Evolutionary conservation across 2,329 filamentous ascomycete species (phyloP), one percentile per base, ranked within the genome.

Genomic region (Leptographium procerum): DNA sequence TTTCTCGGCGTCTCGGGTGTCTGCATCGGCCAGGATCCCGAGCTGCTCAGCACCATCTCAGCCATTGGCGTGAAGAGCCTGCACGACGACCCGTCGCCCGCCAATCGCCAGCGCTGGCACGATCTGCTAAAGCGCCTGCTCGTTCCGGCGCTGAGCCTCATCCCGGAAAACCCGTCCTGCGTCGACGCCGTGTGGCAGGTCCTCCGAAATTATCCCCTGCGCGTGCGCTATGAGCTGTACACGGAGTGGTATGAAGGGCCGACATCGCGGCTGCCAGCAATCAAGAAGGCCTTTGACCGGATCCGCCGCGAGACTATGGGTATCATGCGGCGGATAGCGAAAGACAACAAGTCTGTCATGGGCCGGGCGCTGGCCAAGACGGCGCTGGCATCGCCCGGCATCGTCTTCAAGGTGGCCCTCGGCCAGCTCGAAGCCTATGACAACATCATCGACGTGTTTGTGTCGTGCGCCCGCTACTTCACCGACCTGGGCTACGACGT

Each of bases 381-480:
- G n/a, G 91, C 91, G 29, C 88, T 90, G 66, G 86, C 90, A 1
- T 94, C 90, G 50, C 95, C 94, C 1, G 92, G 92, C 29, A 81
- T 96, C 59, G 91, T 97, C 28, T 96, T 96, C 74, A 85, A 85
- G 66, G 88, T 92, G 59, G 90, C 91, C 8, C 83, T 99, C 59
- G 86, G 86, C 62, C 91, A 96, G 70, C 89, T 96, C 60, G 91
- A 99, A 71, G 86, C 88, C 0, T 99, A 99, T 69, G 88, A 88
- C 68, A 99, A 97, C 68, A 80, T 99, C 61, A 96, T 96, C 59
- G 89, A 96, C 61, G 89, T 90, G 6, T 89, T 99, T 61, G 91
- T 97, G 16, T 91, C 96, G 69, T 96, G 91, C 67, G 91, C 89
- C 45, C 87, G 89, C 66, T 96, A 96, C 69, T 96, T 97, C 65